Evolutionary conservation across 345 rosid genomes (phyloP), one percentile per base, ranked within the genome.

Genomic region (Arabidopsis arenosa): DNA sequence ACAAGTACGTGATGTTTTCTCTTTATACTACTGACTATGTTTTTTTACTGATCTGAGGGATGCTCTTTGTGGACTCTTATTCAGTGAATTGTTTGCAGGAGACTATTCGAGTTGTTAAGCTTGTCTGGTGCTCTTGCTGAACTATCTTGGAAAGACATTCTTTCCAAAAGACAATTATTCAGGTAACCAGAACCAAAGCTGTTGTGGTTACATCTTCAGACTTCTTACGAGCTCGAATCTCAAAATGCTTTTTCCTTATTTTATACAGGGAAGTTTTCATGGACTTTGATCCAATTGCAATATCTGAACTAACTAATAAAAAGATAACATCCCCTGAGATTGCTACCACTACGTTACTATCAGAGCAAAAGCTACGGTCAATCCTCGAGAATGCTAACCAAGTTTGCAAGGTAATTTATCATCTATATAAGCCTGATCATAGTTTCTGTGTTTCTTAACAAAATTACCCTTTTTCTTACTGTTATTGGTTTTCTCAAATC

Each of bases 121-220:
- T 72, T 90, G 5, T 87, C 96, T 33, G 90, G 93, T 51, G 92
- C 97, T 79, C 84, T 92, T 80, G 92, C 93, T 65, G 96, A 88
- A 73, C 86, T 88, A 18, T 72, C 90, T 45, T 92, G 97, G 93
- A 90, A 90, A 72, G 84, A 87, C 72, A 88, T 92, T 80, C 87
- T 92, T 64, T 84, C 82, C 76, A 88, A 82, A 83, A 83, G 97
- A 81, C 92, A 83, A 45, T 61, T 75, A 33, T 90, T 92, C 76
- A 86, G 93, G 97, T 92, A 85, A 47, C 15, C 3, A 45, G 9
- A 62, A 63, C 37, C 65, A 26, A 13, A 37, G 83, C 9, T 52
- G 2, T 41, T 49, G 1, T 44, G 70, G n/a, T 43, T 14, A 23
- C 21, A 32, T 68, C 36, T 32, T 23, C 35, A 5, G 36, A 49